Conservation (phyloP, 148 eudicot genomes). For the Rhododendron ferrugineum region DNA sequence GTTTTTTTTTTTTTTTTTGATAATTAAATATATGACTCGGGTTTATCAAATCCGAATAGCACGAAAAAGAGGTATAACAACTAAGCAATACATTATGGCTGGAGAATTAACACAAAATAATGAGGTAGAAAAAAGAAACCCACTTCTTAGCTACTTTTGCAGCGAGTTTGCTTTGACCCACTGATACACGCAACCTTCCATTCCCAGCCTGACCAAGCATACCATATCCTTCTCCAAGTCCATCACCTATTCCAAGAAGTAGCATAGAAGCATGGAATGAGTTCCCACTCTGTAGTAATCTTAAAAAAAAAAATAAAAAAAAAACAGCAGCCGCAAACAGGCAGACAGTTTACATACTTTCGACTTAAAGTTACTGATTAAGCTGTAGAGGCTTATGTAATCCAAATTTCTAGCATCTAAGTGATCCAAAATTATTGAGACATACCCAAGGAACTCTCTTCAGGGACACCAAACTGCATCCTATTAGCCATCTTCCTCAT, state of each 20-base stretch:
- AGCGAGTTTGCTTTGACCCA: slow-evolving; percentile 83
- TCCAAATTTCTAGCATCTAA: background rate
- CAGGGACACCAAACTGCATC: slow-evolving; percentile 97
- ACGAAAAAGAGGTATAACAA: background rate
- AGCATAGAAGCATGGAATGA: background rate
- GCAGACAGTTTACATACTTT: background rate
- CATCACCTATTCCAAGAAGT: slow-evolving; percentile 61
- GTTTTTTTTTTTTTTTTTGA: no score
- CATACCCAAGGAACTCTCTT: slow-evolving; percentile 87
- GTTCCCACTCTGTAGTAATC: background rate
- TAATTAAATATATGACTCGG: background rate
- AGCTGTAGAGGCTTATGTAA: background rate
- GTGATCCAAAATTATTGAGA: background rate
- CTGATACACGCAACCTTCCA: slow-evolving; percentile 85
- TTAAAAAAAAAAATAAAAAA: background rate
- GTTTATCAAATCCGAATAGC: background rate
- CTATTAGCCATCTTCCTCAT: slow-evolving; percentile 94
- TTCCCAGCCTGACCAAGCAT: slow-evolving; percentile 99
- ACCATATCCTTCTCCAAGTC: slow-evolving; percentile 97
- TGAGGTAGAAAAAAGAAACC: slow-evolving; percentile 14
- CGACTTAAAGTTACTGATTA: background rate
- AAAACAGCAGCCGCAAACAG: background rate
- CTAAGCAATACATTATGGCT: background rate
- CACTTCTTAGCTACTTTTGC: slow-evolving; percentile 92
- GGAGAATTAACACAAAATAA: background rate